Evolutionary conservation across 139 green algal species (phyloP).

Genomic region (Picochlorum sp.): DNA sequence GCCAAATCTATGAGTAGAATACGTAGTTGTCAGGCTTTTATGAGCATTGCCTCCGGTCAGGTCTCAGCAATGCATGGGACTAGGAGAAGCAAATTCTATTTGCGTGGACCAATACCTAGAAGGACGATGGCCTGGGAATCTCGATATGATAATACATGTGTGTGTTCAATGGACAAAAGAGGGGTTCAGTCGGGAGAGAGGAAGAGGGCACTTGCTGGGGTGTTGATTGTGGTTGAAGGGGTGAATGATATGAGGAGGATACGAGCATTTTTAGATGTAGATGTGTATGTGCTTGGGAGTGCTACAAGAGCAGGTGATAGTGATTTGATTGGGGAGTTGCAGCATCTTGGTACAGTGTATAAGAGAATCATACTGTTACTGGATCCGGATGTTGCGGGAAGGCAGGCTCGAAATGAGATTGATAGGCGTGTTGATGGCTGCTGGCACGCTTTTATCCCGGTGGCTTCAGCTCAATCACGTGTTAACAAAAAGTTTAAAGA

Average conservation of each 20-base stretch:
- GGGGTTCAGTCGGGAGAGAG: neutral
- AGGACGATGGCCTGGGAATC: too few species aligned
- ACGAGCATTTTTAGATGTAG: neutral
- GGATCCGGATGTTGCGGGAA: constrained; percentile 41
- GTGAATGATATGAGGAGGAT: constrained; percentile 25
- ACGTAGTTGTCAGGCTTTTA: too few species aligned
- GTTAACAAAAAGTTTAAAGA: constrained; percentile 20
- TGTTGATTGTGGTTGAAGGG: constrained; percentile 24
- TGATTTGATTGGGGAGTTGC: neutral
- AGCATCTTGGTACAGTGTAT: neutral
- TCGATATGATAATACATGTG: too few species aligned
- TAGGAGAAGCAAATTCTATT: too few species aligned
- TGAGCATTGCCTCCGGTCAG: too few species aligned
- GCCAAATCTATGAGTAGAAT: too few species aligned
- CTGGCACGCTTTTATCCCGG: constrained; percentile 37
- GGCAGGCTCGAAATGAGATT: constrained; percentile 26
- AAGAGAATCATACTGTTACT: constrained; percentile 28
- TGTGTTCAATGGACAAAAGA: neutral
- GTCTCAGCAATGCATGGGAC: too few species aligned
- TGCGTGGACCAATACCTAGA: too few species aligned
- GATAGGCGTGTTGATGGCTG: constrained; percentile 16
- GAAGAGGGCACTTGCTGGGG: neutral
- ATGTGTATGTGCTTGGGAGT: constrained; percentile 11
- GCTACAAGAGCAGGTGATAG: constrained; percentile 2
- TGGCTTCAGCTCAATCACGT: constrained; percentile 6